Evolutionary conservation across 2,329 filamentous ascomycete species (phyloP), one percentile per base, ranked within the genome.

Genomic region (Penicillium italicum): DNA sequence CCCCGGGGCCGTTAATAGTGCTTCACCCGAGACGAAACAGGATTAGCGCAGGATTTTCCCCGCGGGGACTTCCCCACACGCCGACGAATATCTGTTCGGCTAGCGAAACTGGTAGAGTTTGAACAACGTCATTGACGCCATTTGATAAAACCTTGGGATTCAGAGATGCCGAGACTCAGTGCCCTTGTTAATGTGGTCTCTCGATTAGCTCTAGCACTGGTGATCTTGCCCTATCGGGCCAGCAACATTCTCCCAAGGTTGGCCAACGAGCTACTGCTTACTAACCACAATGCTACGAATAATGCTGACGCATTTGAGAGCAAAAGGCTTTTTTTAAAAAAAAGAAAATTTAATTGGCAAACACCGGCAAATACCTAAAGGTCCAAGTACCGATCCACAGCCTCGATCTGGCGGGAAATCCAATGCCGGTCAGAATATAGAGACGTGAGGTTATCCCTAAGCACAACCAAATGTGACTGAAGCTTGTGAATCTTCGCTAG

Each of bases 11-110:
- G n/a, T 31, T 28, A 40, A 34, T 40, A 18, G 26, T 30, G 30
- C 26, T 41, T 56, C 36, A 53, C 18, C 50, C 8, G 45, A 36
- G 11, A 53, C 34, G 36, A 34, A n/a, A 48, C 10, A 48, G 22
- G 43, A 20, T 8, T 58, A 44, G 50, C 34, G 47, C 11, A 36
- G 37, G 20, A 14, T 12, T 37, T 50, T 50, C 52, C 52, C 52
- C 51, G 51, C 45, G 50, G 48, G 41, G 53, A 7, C 20, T 31
- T 34, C 42, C 48, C 34, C 51, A 42, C 47, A 49, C n/a, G 28
- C n/a, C 34, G n/a, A 43, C 30, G 16, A 48, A 42, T 36, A 11
- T 20, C 16, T 40, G 12, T 22, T 14, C 37, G 11, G 37, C 12
- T 16, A 5, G 7, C 14, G 12, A 3, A 18, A 30, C 2, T 34